These are phyloP conservation scores for Phytophthora sansomeana DNA, from an alignment of 352 stramenopile genomes.

Conservation along the genomic window DNA sequence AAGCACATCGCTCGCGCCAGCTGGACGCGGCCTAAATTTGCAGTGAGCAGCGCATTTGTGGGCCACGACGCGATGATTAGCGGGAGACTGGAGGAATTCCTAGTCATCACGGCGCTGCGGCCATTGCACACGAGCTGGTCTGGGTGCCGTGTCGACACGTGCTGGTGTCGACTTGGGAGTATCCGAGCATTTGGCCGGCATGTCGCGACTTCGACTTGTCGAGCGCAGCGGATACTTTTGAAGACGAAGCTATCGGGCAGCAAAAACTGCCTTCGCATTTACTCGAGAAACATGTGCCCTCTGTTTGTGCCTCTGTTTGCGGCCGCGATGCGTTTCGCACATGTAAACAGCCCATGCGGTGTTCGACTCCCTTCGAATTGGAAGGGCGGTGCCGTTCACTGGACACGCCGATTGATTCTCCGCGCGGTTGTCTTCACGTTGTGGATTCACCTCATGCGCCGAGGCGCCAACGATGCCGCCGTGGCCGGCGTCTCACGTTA, in stretches of 20 bases:
- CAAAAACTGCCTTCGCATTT: not conserved
- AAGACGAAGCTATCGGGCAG: conserved; percentile 15
- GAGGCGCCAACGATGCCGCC: conserved; percentile 5
- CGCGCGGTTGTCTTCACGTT: conserved; percentile 22
- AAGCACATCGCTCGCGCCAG: conserved; percentile 16
- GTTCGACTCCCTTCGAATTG: conserved; percentile 25
- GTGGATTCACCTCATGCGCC: conserved; percentile 5
- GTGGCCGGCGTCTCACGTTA: conserved; percentile 7
- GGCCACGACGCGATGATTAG: conserved; percentile 17
- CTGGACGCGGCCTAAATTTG: conserved; percentile 18
- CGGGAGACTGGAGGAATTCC: conserved; percentile 1
- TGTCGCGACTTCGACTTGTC: conserved; percentile 37
- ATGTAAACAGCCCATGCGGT: conserved; percentile 23
- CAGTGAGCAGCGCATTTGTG: conserved; percentile 22
- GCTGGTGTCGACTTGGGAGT: conserved; percentile 23
- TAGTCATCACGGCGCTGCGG: conserved; percentile 6
- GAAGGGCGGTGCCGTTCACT: conserved; percentile 20
- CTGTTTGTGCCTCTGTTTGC: conserved; percentile 24
- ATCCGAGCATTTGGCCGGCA: conserved; percentile 20
- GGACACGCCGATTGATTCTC: conserved; percentile 31
- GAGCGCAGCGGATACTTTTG: conserved; percentile 36
- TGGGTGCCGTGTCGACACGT: conserved; percentile 16
- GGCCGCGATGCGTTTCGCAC: conserved; percentile 1
- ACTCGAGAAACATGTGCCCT: conserved; percentile 34
- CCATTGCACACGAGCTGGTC: conserved; percentile 8